Conservation (phyloP, 73 alveolate genomes). For the Strombidium stylifer region DNA sequence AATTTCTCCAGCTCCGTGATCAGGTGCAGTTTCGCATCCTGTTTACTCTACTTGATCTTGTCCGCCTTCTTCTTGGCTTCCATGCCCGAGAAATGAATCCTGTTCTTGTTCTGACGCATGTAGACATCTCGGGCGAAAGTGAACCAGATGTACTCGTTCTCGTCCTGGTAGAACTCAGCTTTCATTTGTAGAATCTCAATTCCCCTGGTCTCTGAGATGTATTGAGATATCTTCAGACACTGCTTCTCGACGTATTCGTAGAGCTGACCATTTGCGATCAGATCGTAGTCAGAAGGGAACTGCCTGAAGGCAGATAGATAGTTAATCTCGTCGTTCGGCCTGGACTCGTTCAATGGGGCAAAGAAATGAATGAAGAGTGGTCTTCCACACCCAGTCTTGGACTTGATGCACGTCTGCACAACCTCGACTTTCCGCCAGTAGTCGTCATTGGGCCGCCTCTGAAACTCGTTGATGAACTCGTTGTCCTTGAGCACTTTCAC, state of each 20-base stretch:
- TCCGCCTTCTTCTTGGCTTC: background rate
- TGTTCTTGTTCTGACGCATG: background rate
- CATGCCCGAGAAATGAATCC: background rate
- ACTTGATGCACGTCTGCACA: constrained; percentile 45
- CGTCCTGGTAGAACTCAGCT: constrained; percentile 57
- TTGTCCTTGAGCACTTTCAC: constrained; percentile 53
- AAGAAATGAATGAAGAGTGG: constrained; percentile 25
- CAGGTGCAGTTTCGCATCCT: constrained; percentile 9
- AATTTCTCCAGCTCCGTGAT: constrained; percentile 7
- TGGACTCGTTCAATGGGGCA: constrained; percentile 16
- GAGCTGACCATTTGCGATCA: background rate
- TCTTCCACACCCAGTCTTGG: constrained; percentile 30
- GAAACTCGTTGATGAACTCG: constrained; percentile 46
- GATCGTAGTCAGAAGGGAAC: constrained; percentile 9
- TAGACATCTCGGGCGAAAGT: constrained; percentile 34
- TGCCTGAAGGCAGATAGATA: background rate
- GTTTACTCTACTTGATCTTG: background rate
- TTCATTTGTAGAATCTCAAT: constrained; percentile 38
- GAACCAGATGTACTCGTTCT: constrained; percentile 55
- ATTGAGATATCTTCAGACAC: constrained; percentile 46
- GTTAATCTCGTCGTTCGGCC: constrained; percentile 1
- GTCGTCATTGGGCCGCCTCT: constrained; percentile 48
- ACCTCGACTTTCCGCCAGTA: constrained; percentile 54
- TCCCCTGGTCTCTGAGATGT: constrained; percentile 28
- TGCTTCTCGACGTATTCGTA: constrained; percentile 16